A percentile compares a stretch with the other conserved stretches of the same genome.
Conservation (phyloP, 345 rosid species). For the Eucalyptus paniculata region DNA sequence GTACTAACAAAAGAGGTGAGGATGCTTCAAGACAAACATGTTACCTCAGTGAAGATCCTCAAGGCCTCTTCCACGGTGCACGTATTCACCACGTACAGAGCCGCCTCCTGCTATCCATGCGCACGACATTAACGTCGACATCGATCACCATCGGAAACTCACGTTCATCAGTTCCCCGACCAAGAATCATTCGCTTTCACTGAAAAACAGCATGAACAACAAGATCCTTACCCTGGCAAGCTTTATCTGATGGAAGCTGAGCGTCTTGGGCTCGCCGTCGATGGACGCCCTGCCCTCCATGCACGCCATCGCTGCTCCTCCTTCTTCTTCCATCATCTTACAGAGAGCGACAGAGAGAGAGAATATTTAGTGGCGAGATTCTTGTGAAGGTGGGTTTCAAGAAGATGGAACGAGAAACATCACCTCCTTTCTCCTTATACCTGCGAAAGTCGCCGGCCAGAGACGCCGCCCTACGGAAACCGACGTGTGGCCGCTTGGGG, state of each 20-base stretch:
- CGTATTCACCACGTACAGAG: slow-evolving; percentile 26
- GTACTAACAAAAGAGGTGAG: neutral
- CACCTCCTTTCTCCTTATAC: neutral
- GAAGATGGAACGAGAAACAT: neutral
- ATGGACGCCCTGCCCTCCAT: slow-evolving; percentile 25
- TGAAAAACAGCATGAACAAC: neutral
- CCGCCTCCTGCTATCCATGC: slow-evolving; percentile 21
- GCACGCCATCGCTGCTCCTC: neutral
- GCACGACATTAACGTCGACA: neutral
- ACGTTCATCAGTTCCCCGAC: neutral
- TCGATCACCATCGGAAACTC: neutral
- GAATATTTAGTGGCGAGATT: neutral
- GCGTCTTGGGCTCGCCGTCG: slow-evolving; percentile 39
- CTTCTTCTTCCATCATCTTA: neutral
- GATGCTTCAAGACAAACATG: neutral
- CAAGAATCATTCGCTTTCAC: neutral
- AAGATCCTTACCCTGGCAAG: slow-evolving; percentile 19
- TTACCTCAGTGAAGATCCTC: slow-evolving; percentile 26
- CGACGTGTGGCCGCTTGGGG: neutral
- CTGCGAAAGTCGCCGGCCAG: neutral
- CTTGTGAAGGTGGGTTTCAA: neutral
- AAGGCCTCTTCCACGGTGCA: slow-evolving; percentile 31
- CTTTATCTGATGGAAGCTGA: slow-evolving; percentile 19
- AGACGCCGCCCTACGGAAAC: neutral
- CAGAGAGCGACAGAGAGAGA: neutral